Evolutionary conservation across 164 flowering plant species (phyloP).

Genomic region (Amborella trichopoda): DNA sequence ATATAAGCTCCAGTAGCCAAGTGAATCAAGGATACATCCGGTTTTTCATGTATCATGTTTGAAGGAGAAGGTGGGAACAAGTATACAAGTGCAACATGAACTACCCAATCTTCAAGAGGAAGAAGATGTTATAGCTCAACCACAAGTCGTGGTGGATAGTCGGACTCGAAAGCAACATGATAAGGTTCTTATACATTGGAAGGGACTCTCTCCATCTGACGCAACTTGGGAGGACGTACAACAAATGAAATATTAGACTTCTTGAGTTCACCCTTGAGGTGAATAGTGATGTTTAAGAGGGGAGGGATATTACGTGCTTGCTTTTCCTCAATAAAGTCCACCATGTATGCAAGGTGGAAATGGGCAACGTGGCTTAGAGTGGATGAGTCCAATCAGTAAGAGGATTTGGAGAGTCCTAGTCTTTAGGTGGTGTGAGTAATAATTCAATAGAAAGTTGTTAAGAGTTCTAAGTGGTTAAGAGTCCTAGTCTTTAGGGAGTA

Average conservation of each 20-base stretch:
- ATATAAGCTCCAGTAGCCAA: not conserved
- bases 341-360: not conserved
- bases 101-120: not conserved
- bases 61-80: slow-evolving; percentile 1
- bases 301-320: no score
- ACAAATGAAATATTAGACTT: not conserved
- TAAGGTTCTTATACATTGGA: no score
- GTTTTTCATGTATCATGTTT: not conserved
- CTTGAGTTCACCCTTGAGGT: not conserved
- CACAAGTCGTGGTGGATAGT: not conserved
- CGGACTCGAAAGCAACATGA: not conserved
- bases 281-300: no score
- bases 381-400: no score
- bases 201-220: no score
- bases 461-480: no score
- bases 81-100: not conserved
- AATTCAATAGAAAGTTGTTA: no score
- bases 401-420: no score
- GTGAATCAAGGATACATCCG: not conserved
- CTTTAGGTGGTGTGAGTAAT: no score
- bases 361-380: no score
- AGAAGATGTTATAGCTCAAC: no score
- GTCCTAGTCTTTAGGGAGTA: no score
- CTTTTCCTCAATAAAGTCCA: not conserved
- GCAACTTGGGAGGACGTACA: not conserved